A percentile compares a stretch with the other conserved stretches of the same genome.
phyloP scores from a whole-genome alignment of 768 basidiomycete species.

The Amanita subjunquillea region DNA sequence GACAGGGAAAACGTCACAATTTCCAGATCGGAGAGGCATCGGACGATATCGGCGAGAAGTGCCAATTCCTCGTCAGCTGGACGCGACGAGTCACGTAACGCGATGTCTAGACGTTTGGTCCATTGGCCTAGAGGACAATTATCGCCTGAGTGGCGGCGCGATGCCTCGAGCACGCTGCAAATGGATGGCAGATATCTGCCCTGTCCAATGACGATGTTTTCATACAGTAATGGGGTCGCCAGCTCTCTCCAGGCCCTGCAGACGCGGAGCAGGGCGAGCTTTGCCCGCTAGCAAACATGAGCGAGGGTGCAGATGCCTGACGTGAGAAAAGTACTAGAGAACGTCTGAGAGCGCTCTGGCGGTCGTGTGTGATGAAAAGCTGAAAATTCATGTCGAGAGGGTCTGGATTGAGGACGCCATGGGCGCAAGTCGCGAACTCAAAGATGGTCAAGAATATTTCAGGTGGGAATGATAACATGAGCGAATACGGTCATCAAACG shows the following conservation, averaged over 20 bases:
- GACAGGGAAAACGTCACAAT: conserved; percentile 3
- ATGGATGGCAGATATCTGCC: not conserved
- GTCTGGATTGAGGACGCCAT: not conserved
- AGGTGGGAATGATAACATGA: not conserved
- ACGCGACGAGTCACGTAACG: not conserved
- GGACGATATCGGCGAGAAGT: not conserved
- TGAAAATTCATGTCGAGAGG: conserved; percentile 5
- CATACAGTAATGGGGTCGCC: conserved; percentile 15
- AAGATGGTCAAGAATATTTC: conserved; percentile 4
- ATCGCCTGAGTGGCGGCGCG: not conserved
- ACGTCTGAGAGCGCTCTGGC: not conserved
- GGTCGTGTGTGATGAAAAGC: conserved; percentile 1
- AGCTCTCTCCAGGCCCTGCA: conserved; percentile 16
- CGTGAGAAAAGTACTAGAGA: not conserved
- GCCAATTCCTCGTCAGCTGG: not conserved
- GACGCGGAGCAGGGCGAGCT: conserved; percentile 15
- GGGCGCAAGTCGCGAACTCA: not conserved
- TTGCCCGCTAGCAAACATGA: conserved; percentile 12
- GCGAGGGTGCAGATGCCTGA: not conserved
- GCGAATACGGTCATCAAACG: too few species aligned
- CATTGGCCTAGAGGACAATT: not conserved
- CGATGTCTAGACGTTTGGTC: conserved; percentile 7
- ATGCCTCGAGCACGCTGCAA: conserved; percentile 1
- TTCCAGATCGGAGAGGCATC: conserved; percentile 5
- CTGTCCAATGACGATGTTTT: conserved; percentile 11